phyloP scores from a whole-genome alignment of 2,329 filamentous ascomycete genomes.

The Aspergillus fumigatus region DNA sequence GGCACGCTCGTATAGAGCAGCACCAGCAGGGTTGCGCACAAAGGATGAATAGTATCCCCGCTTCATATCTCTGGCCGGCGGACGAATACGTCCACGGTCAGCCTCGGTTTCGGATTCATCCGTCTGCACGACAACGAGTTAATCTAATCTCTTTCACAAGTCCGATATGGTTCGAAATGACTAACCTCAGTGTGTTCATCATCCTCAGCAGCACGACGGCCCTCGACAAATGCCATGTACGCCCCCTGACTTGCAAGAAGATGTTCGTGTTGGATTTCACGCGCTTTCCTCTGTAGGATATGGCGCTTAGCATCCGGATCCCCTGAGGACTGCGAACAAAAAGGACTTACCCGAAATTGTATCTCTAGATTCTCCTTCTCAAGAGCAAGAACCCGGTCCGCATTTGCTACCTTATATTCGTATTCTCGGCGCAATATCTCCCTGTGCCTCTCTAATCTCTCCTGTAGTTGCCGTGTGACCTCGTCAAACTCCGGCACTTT shows the following conservation, averaged over 20 bases:
- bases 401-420: constrained; percentile 27
- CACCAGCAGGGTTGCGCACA: constrained; percentile 31
- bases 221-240: constrained; percentile 36
- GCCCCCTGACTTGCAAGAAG: constrained; percentile 37
- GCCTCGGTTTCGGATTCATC: constrained; percentile 29
- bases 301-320: neutral
- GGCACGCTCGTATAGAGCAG: constrained; percentile 32
- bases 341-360: constrained; percentile 26
- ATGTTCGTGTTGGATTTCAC: constrained; percentile 34
- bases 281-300: constrained; percentile 20
- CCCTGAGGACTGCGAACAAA: neutral
- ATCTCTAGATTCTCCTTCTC: constrained; percentile 31
- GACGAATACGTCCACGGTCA: constrained; percentile 21
- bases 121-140: constrained; percentile 17
- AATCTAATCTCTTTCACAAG: constrained; percentile 7
- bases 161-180: constrained; percentile 2
- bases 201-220: constrained; percentile 36
- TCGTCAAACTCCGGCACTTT: constrained; percentile 37
- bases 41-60: constrained; percentile 34
- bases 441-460: constrained; percentile 22
- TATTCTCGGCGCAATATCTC: constrained; percentile 30
- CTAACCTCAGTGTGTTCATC: constrained; percentile 40
- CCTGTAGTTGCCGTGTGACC: constrained; percentile 29
- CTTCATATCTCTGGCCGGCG: constrained; percentile 22
- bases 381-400: constrained; percentile 25